Evolutionary conservation across 2,329 filamentous ascomycete genomes (phyloP).

Genomic region (Penicillium aurantiogriseum): DNA sequence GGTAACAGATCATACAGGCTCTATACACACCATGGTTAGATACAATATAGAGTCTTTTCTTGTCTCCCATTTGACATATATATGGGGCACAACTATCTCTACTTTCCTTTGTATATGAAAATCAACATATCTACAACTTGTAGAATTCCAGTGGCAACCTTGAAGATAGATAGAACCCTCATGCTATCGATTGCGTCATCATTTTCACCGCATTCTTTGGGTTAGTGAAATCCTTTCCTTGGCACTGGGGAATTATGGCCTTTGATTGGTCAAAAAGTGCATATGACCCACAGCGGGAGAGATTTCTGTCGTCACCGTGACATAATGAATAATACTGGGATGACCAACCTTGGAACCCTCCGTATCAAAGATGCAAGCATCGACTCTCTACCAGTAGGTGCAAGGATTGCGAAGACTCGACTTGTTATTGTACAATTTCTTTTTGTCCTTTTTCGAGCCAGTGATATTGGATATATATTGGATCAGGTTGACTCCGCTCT

Average conservation of each 20-base stretch:
- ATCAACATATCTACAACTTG: neutral
- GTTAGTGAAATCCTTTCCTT: neutral
- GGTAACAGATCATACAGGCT: neutral
- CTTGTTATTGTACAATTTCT: neutral
- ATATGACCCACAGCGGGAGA: conserved; percentile 1
- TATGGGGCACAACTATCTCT: too few relatives aligned
- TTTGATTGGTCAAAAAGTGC: neutral
- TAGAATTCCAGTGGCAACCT: conserved; percentile 2
- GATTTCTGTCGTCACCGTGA: conserved; percentile 13
- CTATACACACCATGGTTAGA: neutral
- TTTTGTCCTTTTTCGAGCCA: neutral
- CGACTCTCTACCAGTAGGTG: neutral
- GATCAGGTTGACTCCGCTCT: neutral
- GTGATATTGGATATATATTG: neutral
- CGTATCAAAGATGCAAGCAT: conserved; percentile 6
- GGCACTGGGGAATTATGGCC: neutral
- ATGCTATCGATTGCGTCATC: conserved; percentile 10
- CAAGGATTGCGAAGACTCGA: neutral
- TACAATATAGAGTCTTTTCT: neutral
- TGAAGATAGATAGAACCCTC: neutral
- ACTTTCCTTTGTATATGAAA: neutral
- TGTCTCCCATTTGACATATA: too few relatives aligned
- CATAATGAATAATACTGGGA: conserved; percentile 9
- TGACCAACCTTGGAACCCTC: neutral
- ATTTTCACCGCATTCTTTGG: conserved; percentile 12